Evolutionary conservation across 495 filamentous ascomycete species (phyloP).

Genomic region (Daldinia grandis): DNA sequence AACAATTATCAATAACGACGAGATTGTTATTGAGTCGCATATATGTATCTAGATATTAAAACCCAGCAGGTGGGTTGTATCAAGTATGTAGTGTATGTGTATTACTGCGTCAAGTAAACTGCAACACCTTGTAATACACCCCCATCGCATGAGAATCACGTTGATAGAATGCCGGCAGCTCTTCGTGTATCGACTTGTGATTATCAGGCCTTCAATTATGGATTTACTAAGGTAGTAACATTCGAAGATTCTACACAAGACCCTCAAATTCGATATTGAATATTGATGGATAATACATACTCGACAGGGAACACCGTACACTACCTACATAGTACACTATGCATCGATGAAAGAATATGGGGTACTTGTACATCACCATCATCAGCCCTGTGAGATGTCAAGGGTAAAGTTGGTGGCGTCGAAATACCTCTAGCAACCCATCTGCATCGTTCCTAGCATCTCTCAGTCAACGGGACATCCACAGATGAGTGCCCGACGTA

Average conservation of each 20-base stretch:
- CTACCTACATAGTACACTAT: background rate
- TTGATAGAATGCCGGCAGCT: slow-evolving; percentile 13
- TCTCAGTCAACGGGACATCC: background rate
- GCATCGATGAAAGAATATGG: slow-evolving; percentile 27
- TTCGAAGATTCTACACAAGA: slow-evolving; percentile 13
- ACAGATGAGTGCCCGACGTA: background rate
- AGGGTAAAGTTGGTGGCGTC: slow-evolving; percentile 18
- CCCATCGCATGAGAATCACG: slow-evolving; percentile 29
- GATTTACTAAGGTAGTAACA: slow-evolving; percentile 26
- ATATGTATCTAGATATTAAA: slow-evolving; percentile 4
- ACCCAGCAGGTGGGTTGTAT: slow-evolving; percentile 29
- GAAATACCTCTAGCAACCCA: slow-evolving; percentile 11
- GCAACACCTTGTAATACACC: slow-evolving; percentile 22
- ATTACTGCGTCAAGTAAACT: background rate
- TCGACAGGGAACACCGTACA: slow-evolving; percentile 29
- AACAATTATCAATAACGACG: background rate
- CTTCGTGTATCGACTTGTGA: background rate
- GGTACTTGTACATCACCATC: slow-evolving; percentile 27
- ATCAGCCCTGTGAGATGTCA: slow-evolving; percentile 37
- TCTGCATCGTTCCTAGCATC: slow-evolving; percentile 17
- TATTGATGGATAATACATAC: slow-evolving; percentile 26
- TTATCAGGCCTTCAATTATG: slow-evolving; percentile 11
- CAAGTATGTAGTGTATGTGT: slow-evolving; percentile 9
- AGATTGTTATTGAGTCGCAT: background rate
- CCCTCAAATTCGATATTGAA: slow-evolving; percentile 16